Evolutionary conservation across 1,284 basidiomycete species (phyloP), one percentile per base, ranked within the genome.

Genomic region (Marasmius tenuissimus): DNA sequence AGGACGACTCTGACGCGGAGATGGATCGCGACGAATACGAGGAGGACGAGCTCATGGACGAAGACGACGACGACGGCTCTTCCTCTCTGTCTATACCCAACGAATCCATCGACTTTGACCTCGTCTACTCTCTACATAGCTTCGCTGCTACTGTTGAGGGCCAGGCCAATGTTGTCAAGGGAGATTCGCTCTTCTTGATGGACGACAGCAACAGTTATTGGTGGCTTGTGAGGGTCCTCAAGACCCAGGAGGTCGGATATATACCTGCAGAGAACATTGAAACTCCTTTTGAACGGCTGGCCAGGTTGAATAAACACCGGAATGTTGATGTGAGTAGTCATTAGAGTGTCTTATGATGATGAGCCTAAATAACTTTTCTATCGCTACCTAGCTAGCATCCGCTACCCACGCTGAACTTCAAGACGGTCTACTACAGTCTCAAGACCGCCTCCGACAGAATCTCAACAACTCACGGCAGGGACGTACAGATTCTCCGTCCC

Each of bases 261-360:
- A 99, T 99, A 58, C 97, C 97, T 16, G 97, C 97, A 0, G 97
- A 99, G 78, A 99, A 99, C 75, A 98, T 99, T 70, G 97, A 99
- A 76, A 99, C 97, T 0, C 97, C 97, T 0, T 98, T 96, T 70
- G 97, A 99, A 75, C 86, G 97, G 53, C 85, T 99, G 22, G 97
- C 97, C 0, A 83, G 97, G 63, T 82, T 99, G 61, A 99, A 99
- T 81, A 98, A 98, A 75, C 96, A 98, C 73, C 85, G 96, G 40
- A 99, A 99, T 74, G 92, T 99, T 61, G 97, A 98, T 73, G 92
- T 97, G 72, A 76, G 93, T 82, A 8, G 65, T 34, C 55, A 48
- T 27, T 9, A 37, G 22, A 16, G 11, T 38, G 12, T 9, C 11
- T 18, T 1, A 34, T 20, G 34, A 18, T 34, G 2, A 27, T 14